These are phyloP conservation scores for Penicillium italicum DNA, from an alignment of 2,329 filamentous ascomycete species.

Conservation along the genomic window DNA sequence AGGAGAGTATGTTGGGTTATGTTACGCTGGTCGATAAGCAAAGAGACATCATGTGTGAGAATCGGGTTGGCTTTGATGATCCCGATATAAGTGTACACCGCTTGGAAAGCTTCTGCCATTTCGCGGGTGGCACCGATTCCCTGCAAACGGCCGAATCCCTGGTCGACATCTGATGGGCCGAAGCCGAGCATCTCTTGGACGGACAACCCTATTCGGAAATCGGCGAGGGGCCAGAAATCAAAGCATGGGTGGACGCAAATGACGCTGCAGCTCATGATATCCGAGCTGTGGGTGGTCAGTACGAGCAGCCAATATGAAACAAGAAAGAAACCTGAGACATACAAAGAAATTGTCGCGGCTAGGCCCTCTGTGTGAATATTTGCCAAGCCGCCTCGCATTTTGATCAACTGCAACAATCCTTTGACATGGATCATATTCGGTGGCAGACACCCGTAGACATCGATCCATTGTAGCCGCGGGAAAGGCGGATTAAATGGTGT, in stretches of 20 bases:
- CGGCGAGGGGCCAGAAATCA: conserved; percentile 26
- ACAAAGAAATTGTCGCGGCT: conserved; percentile 40
- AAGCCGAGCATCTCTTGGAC: conserved; percentile 29
- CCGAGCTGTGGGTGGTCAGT: conserved; percentile 24
- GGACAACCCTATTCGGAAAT: conserved; percentile 15
- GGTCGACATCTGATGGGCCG: conserved; percentile 23
- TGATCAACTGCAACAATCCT: conserved; percentile 36
- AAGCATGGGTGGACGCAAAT: conserved; percentile 26
- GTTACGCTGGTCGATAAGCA: conserved; percentile 40
- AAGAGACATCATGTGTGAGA: conserved; percentile 18
- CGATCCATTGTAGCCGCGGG: conserved; percentile 36
- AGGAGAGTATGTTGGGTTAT: conserved; percentile 38
- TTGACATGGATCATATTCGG: conserved; percentile 36
- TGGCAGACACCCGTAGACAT: conserved; percentile 35
- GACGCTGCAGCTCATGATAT: conserved; percentile 26
- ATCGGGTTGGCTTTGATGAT: conserved; percentile 26
- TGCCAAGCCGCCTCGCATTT: conserved; percentile 36
- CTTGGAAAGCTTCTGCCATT: conserved; percentile 32
- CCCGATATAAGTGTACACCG: conserved; percentile 31
- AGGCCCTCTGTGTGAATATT: conserved; percentile 38
- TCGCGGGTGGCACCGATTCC: conserved; percentile 27
- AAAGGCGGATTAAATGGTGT: conserved; percentile 36
- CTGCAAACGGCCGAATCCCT: conserved; percentile 22
- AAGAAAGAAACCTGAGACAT: conserved; percentile 11
- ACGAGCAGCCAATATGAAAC: background rate